Base-by-base conservation (phyloP, 306 rosid species). In the Neltuma alba region DNA sequence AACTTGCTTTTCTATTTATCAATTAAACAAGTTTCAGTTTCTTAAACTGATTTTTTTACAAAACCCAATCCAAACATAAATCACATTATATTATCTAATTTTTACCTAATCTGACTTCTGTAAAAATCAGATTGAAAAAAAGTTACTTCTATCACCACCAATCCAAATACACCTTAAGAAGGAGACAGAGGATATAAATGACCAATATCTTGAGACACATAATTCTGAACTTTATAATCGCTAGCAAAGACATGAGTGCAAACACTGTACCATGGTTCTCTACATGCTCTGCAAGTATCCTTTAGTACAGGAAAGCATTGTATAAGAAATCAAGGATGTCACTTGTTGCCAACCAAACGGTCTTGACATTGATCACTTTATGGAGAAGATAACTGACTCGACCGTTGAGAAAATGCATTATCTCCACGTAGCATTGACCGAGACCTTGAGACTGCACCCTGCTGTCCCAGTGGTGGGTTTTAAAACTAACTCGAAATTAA, bases 211-310 rank as follows among this genome's bases (percentile, higher is more conserved):
- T 62, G 68, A 30, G 68, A n/a, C 41, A 62, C 31, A 62, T 62
- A 31, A 62, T 31, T 15, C 41, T 62, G 21, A 62, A 15, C 40
- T n/a, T n/a, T n/a, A 15, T 62, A 23, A 30, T 62, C 31, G 41
- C 41, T 31, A 38, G 68, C 12, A 62, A 62, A 31, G 68, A 62
- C 41, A 30, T 12, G 31, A 62, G 41, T 62, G 68, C 40, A 6
- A 62, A 31, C 68, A 30, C 68, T 62, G 5, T 31, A n/a, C 31
- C 68, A 62, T 62, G 68, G 68, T 62, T 62, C 68, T 62, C 40
- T 62, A 62, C 23, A 62, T 62, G 41, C 23, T 62, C 23, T 62
- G 41, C 41, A 31, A 62, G 68, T 41, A 62, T 7, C 68, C 68
- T 62, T 41, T 62, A 31, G 68, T 31, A 6, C 68, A 62, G 23